Evolutionary conservation across 1,284 basidiomycete species (phyloP).

Genomic region (Pseudozyma tsukubaensis): DNA sequence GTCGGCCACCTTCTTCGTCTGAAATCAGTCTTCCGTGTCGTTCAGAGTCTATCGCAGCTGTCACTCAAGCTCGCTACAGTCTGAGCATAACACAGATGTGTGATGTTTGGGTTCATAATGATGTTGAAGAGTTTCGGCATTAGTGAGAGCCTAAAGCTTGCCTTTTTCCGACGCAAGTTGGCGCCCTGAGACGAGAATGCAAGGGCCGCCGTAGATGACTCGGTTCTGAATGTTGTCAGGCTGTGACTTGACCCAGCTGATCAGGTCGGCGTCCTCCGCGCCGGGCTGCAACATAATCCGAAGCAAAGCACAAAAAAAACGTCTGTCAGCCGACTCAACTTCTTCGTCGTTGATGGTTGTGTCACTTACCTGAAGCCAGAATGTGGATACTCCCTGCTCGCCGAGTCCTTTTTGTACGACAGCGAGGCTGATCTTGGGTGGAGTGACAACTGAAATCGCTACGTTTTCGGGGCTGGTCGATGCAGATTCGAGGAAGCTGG

Average conservation of each 20-base stretch:
- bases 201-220: constrained; percentile 63
- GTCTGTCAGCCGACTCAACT: too few relatives aligned
- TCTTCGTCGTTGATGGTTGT: too few relatives aligned
- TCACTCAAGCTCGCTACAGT: not conserved
- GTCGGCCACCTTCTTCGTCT: not conserved
- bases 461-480: constrained; percentile 29
- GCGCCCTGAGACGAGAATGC: constrained; percentile 63
- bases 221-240: constrained; percentile 49
- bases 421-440: constrained; percentile 56
- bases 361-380: constrained; percentile 65
- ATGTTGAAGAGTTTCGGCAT: too few relatives aligned
- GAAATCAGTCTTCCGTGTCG: too few relatives aligned
- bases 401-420: constrained; percentile 54
- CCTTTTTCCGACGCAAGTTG: constrained; percentile 59
- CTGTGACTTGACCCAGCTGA: constrained; percentile 57
- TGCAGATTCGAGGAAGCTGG: constrained; percentile 26
- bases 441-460: constrained; percentile 64
- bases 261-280: constrained; percentile 57
- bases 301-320: not conserved
- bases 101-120: not conserved
- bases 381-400: constrained; percentile 46
- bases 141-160: constrained; percentile 32
- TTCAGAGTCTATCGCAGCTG: not conserved
- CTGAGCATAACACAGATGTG: not conserved
- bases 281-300: constrained; percentile 41